These are phyloP conservation scores for Rosa lucieae DNA, from an alignment of 306 rosid species.

Conservation along the genomic window DNA sequence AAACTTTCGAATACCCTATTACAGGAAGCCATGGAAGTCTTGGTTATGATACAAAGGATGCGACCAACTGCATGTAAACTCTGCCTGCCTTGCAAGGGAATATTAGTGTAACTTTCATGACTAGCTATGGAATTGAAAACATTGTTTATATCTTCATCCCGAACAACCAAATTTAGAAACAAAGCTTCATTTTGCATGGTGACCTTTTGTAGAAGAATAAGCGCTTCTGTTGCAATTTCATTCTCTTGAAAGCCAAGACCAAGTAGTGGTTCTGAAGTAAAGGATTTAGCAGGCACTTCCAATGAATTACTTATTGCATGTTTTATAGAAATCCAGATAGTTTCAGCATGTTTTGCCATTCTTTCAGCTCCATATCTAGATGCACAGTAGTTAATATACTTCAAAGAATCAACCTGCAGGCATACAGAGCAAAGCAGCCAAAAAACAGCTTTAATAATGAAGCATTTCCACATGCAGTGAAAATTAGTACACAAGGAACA, in stretches of 20 bases:
- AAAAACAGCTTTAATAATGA: neutral
- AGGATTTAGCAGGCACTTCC: slow-evolving; percentile 48
- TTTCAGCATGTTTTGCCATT: slow-evolving; percentile 61
- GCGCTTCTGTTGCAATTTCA: slow-evolving; percentile 67
- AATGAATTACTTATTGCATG: slow-evolving; percentile 53
- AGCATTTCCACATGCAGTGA: slow-evolving; percentile 2
- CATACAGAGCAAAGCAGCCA: slow-evolving; percentile 25
- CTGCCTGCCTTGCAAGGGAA: slow-evolving; percentile 63
- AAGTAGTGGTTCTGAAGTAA: slow-evolving; percentile 38
- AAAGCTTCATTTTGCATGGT: slow-evolving; percentile 53
- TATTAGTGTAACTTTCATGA: slow-evolving; percentile 43
- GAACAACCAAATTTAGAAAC: slow-evolving; percentile 55
- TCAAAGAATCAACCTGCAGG: slow-evolving; percentile 84
- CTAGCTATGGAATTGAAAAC: slow-evolving; percentile 51
- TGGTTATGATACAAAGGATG: slow-evolving; percentile 54
- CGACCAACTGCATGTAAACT: slow-evolving; percentile 70
- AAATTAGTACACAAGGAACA: slow-evolving; percentile 12
- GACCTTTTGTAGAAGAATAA: slow-evolving; percentile 68
- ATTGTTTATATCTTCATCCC: slow-evolving; percentile 65
- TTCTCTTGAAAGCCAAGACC: slow-evolving; percentile 62
- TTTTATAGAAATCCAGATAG: slow-evolving; percentile 75
- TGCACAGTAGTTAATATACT: slow-evolving; percentile 68
- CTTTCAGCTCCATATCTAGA: slow-evolving; percentile 76
- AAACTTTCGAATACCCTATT: slow-evolving; percentile 56
- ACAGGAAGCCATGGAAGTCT: slow-evolving; percentile 66